Conservation (phyloP, 129 eudicot genomes). For the Logfia minima region DNA sequence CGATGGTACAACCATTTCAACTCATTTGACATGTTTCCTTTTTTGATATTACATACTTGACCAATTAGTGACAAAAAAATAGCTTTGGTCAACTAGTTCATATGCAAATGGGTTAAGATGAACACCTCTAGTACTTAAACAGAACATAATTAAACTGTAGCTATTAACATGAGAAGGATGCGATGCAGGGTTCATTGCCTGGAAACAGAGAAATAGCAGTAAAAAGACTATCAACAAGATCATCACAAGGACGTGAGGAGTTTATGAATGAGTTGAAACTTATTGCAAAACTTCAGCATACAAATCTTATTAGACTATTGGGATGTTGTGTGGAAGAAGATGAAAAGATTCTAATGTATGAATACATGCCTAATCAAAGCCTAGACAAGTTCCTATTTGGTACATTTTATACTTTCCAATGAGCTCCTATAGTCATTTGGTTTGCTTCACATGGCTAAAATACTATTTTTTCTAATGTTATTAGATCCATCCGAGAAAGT, state of each 20-base stretch:
- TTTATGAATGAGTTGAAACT: slow-evolving; percentile 43
- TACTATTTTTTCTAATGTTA: not conserved
- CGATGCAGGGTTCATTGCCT: slow-evolving; percentile 37
- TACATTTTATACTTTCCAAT: slow-evolving; percentile 8
- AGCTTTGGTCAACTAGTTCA: not conserved
- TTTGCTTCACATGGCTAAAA: slow-evolving; percentile 1
- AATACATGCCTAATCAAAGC: slow-evolving; percentile 43
- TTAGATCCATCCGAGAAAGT: slow-evolving; percentile 30
- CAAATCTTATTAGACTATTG: slow-evolving; percentile 36
- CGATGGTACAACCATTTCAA: not conserved
- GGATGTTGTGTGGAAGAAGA: slow-evolving; percentile 41
- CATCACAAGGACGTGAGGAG: slow-evolving; percentile 42
- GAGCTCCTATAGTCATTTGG: not conserved
- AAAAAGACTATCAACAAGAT: slow-evolving; percentile 36
- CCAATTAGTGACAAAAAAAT: too few relatives aligned
- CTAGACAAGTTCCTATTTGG: slow-evolving; percentile 39
- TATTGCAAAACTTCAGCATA: slow-evolving; percentile 42
- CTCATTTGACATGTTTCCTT: not conserved
- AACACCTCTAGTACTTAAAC: too few relatives aligned
- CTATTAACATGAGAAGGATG: not conserved
- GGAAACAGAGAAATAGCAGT: slow-evolving; percentile 37
- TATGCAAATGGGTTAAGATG: not conserved
- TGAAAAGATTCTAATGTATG: slow-evolving; percentile 33
- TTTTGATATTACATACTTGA: too few relatives aligned
- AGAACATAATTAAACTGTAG: not conserved